Base-by-base conservation (phyloP, 2,329 filamentous ascomycete species). In the Ceratocystis albifundus region DNA sequence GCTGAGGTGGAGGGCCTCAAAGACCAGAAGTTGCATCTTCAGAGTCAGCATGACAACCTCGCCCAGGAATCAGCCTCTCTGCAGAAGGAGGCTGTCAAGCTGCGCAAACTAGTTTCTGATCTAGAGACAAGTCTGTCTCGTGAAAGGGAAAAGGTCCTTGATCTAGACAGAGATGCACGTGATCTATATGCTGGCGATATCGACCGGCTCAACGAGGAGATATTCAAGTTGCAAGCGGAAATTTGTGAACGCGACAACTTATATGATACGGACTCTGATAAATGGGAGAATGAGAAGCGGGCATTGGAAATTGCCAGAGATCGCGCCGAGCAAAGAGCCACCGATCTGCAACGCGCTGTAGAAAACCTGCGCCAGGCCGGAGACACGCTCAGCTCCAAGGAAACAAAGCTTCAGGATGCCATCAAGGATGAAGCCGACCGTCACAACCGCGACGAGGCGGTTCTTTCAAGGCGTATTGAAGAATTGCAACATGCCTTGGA, bases 401-500 rank as follows among this genome's bases (percentile, higher is more conserved):
- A 90, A 71, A 79, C 79, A 25, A 87, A 81, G 72, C 76, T 90
- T 20, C 84, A 88, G 72, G 81, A 86, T 71, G 84, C 85, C 2
- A 78, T 91, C 12, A 81, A 87, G 69, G 88, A 83, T 71, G 88
- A 92, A 72, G 82, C 82, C 61, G 82, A 89, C 69, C 85, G 88
- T 28, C 86, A 94, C 71, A 81, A 81, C 69, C 84, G 82, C 66
- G 88, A 93, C 71, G 88, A 93, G 72, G 82, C 82, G 10, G 76
- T 86, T 6, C 77, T 96, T 63, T 83, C 79, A 69, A 81, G 83
- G n/a, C 89, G 94, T 73, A 84, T 96, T 64, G 83, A 88, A 61
- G 86, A 88, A 63, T 79, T 94, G 8, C 86, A 88, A 71, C 81
- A 84, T 61, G 88, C 90, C 67, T 79, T 94, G 12, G 81, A 87